Evolutionary conservation across 306 rosid genomes (phyloP).

Genomic region (Dicorynia guianensis): DNA sequence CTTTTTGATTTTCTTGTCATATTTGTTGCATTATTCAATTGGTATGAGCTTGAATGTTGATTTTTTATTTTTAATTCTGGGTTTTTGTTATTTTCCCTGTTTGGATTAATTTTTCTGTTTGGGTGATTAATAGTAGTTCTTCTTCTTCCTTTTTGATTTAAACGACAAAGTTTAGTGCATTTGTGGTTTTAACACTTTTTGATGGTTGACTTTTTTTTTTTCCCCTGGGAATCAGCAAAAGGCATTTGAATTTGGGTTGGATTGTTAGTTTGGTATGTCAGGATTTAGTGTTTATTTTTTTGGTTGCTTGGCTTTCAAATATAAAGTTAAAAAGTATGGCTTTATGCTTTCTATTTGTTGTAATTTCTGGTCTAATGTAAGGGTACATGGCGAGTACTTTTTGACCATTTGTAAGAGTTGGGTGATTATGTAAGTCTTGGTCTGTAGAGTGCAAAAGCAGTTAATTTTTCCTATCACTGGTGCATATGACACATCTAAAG

Average conservation of each 20-base stretch:
- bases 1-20: background rate
- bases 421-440: background rate
- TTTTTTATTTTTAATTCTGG: background rate
- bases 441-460: background rate
- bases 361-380: background rate
- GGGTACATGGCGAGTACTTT: background rate
- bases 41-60: background rate
- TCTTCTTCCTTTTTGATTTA: background rate
- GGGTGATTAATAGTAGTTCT: background rate
- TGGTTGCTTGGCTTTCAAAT: no score
- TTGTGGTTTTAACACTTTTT: background rate
- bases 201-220: background rate
- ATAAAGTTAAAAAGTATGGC: background rate
- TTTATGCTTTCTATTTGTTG: background rate
- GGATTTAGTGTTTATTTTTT: background rate
- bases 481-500: background rate
- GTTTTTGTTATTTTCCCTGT: background rate
- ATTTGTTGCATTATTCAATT: background rate
- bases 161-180: background rate
- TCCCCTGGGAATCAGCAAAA: background rate
- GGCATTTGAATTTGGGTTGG: constrained; percentile 19
- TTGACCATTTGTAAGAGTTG: background rate
- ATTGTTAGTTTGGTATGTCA: background rate
- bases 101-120: background rate
- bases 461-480: background rate